Base-by-base conservation (phyloP, 495 filamentous ascomycete genomes). In the Cercophora sp. region DNA sequence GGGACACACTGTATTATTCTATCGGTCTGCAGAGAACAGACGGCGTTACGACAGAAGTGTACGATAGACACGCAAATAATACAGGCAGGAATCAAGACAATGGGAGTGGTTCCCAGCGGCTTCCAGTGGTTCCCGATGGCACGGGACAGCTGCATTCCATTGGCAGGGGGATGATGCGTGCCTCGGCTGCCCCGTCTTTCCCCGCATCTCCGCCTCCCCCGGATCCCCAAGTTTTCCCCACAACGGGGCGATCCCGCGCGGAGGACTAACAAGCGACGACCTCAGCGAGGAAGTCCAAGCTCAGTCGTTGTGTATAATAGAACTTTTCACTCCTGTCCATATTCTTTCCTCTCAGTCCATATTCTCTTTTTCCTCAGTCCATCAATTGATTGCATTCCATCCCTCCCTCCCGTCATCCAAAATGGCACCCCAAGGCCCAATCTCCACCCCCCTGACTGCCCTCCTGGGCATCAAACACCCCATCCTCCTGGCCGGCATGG, bases 401-500 rank as follows among this genome's bases (percentile, higher is more conserved):
- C n/a, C n/a, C n/a, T n/a, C n/a, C n/a, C n/a, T n/a, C n/a, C n/a
- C n/a, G n/a, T n/a, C n/a, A n/a, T n/a, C n/a, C 48, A 51, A 4
- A 22, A 51, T 41, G 25, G 1, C 51, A 4, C 35, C 16, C 24
- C 18, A 55, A 49, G 76, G 73, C 36, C 77, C 76, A 47, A 78
- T 94, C 67, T 78, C 82, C 55, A 94, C 89, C 31, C 87, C 88
- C 16, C 83, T 94, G 16, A 86, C 81, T 59, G 75, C 74, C 27
- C 78, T 94, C 41, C 80, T 93, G 13, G 75, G 77, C 19, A 90
- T 94, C 73, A 68, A 83, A 36, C 86, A 93, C 72, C 89, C 89
- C 46, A 84, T 96, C 71, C 66, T 94, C 48, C 84, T 94, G 32
- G 90, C 89, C 31, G 89, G 90, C 54, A 96, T 96, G 90, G 89